Evolutionary conservation across 2,329 filamentous ascomycete genomes (phyloP), one percentile per base, ranked within the genome.

Genomic region (Dendrostoma leiphaemia): DNA sequence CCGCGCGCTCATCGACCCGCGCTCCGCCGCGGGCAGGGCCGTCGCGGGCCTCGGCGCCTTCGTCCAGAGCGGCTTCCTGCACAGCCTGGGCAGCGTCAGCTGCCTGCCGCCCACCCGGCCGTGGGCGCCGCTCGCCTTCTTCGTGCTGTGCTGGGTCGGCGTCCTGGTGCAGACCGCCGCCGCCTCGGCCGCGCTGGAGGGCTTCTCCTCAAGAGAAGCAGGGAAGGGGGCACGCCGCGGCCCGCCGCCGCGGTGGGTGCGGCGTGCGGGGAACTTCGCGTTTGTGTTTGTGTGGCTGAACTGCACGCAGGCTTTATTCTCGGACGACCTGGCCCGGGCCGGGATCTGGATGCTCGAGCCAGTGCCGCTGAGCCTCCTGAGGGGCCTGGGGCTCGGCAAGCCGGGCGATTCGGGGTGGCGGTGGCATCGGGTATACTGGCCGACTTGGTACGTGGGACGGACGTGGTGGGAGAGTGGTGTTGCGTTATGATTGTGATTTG

Each of bases 271-370:
- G 0, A 96, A 94, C 61, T 67, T 89, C 1, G 21, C 76, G 0
- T 88, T 86, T 60, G 79, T 84, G 1, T 59, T 84, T 5, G 62
- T 67, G 0, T 97, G 90, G 90, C 72, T 95, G 56, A 82, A 84
- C 51, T 67, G 75, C 15, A 93, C 89, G 0, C 80, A 81, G 1
- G 76, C 76, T 37, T 67, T 85, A 32, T 76, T 96, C n/a, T 75
- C 84, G 10, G 84, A 96, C 65, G 92, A 97, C 64, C 85, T 96
- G 66, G 80, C 86, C 0, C 76, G 79, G 10, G 81, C 84, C 1
- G 91, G 90, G 0, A 64, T 96, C 0, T 96, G 89, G 89, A 69
- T 95, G 13, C 84, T 84, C 58, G 91, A 97, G 69, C 90, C 91
- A 0, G 71, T 96, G n/a, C 90, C 91, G 0, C 60, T 93, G 8